These are phyloP conservation scores for Hygrophila difformis DNA, from an alignment of 257 asterid genomes.

Conservation along the genomic window DNA sequence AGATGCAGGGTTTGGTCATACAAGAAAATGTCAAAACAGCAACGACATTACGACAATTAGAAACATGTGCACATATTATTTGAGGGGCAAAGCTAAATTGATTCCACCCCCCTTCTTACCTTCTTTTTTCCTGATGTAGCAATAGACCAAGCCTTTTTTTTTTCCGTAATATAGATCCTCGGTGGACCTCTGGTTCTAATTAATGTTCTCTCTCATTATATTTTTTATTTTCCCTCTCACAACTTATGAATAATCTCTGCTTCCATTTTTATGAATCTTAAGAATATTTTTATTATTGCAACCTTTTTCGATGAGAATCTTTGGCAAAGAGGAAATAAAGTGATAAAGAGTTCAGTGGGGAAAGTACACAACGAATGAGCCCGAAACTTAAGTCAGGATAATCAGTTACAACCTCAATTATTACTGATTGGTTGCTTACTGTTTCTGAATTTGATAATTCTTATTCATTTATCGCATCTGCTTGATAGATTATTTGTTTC, in stretches of 20 bases:
- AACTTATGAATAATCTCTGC: constrained; percentile 4
- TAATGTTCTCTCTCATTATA: no score
- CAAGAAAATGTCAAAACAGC: no score
- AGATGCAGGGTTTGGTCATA: no score
- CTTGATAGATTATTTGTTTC: not conserved
- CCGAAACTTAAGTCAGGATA: not conserved
- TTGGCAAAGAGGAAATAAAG: not conserved
- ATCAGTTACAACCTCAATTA: not conserved
- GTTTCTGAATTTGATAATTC: not conserved
- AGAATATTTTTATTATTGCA: not conserved
- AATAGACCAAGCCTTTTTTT: no score
- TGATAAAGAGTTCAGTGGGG: not conserved
- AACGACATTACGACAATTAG: no score
- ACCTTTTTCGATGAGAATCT: not conserved
- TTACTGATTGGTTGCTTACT: not conserved
- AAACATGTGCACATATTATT: no score
- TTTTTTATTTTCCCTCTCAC: not conserved
- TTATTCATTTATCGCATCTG: not conserved
- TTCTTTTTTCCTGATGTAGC: no score
- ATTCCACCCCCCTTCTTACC: no score
- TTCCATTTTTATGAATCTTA: no score
- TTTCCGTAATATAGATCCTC: no score
- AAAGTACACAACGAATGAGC: not conserved
- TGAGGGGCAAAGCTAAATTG: no score
- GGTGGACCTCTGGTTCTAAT: no score